Evolutionary conservation across 2,329 filamentous ascomycete species (phyloP), one percentile per base, ranked within the genome.

Genomic region (Rachicladosporium sp.): DNA sequence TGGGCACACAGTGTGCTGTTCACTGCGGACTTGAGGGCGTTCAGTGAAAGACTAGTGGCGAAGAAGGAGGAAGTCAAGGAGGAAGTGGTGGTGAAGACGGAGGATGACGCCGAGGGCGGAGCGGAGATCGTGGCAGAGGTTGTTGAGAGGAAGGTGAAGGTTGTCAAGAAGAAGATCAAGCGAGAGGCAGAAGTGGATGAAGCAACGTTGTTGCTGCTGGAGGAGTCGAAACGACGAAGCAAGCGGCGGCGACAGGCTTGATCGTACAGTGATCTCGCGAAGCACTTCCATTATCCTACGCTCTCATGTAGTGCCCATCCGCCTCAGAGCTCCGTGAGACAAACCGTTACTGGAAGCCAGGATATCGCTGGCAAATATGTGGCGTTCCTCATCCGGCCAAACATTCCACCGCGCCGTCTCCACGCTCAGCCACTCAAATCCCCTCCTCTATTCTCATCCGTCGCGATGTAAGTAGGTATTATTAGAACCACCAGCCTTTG

Each of bases 1-100:
- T 98, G 93, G 93, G 91, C 93, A 7, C 91, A 98, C 64, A 93
- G 85, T 2, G 91, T 98, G 6, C 69, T 98, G 9, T 98, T 98
- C 55, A 93, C 91, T 0, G 93, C 91, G 0, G 88, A 98, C 55
- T 61, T 98, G 41, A 82, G 77, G 54, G 76, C 84, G 0, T 96
- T 96, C 54, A 80, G 87, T 0, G 81, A 84, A 48, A 71, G 67
- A 48, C 56, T 76, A n/a, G 60, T 65, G 1, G 57, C 57, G 6
- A 66, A 71, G 47, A 52, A 73, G 13, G 66, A 71, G 41, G 62
- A 66, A 34, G 64, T 69, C 27, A 3, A 6, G 3, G 23, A 27
- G 23, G 57, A 57, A 4, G 45, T 54, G 2, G 45, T 46, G 0
- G 49, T 63, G 30, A 63, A 64, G 43, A 49, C 49, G 10, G 59